These are phyloP conservation scores for carrot (Daucus carota) DNA, from an alignment of 129 eudicot species.

Conservation along the genomic window DNA sequence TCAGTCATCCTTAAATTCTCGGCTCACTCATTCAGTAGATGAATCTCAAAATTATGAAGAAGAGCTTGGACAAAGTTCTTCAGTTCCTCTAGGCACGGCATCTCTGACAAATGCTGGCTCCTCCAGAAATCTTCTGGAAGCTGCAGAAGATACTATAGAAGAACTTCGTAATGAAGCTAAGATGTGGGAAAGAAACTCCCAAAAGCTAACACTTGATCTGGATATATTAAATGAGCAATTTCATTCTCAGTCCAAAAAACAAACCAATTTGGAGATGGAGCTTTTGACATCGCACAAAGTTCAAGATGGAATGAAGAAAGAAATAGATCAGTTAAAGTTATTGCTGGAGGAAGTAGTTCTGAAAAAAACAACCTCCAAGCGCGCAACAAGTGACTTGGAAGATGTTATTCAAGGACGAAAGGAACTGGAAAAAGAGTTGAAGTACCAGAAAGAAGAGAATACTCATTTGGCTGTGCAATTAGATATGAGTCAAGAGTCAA, in stretches of 20 bases:
- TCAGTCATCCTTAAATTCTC: slow-evolving; percentile 39
- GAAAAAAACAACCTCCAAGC: slow-evolving; percentile 26
- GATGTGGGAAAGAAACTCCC: slow-evolving; percentile 81
- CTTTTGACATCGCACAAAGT: slow-evolving; percentile 50
- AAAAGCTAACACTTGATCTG: slow-evolving; percentile 59
- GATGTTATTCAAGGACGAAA: slow-evolving; percentile 31
- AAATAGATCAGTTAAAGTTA: slow-evolving; percentile 37
- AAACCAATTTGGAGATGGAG: slow-evolving; percentile 42
- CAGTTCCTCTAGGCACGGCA: slow-evolving; percentile 19
- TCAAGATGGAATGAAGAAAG: slow-evolving; percentile 49
- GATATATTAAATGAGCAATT: slow-evolving; percentile 50
- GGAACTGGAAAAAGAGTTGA: slow-evolving; percentile 62
- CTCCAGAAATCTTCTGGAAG: slow-evolving; percentile 63
- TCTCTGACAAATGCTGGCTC: slow-evolving; percentile 33
- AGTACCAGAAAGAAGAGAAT: slow-evolving; percentile 48
- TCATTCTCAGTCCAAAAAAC: slow-evolving; percentile 41
- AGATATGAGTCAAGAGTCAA: slow-evolving; percentile 59
- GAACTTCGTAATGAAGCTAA: slow-evolving; percentile 82
- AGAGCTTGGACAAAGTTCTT: slow-evolving; percentile 28
- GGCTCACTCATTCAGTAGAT: slow-evolving; percentile 25
- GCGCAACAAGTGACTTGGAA: slow-evolving; percentile 27
- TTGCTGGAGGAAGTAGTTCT: slow-evolving; percentile 31
- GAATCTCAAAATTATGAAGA: slow-evolving; percentile 26
- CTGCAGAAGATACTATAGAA: slow-evolving; percentile 76
- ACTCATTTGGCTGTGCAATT: slow-evolving; percentile 43